These are phyloP conservation scores for Byssothecium circinans DNA, from an alignment of 2,329 filamentous ascomycete genomes.

Conservation along the genomic window DNA sequence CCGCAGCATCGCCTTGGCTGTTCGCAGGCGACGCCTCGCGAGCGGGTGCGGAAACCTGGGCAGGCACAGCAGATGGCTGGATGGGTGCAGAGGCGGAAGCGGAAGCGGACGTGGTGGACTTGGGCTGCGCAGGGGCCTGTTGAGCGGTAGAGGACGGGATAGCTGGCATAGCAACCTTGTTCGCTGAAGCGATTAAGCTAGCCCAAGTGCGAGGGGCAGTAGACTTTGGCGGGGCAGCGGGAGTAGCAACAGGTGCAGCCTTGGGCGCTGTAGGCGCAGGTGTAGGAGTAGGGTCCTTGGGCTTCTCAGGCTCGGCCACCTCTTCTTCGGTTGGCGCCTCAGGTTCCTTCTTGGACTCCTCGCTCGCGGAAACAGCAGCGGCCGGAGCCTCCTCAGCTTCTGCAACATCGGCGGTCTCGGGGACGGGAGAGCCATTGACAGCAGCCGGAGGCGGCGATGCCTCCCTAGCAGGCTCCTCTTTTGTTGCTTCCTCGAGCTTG, in stretches of 20 bases:
- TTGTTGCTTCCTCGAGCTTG: slow-evolving; percentile 68
- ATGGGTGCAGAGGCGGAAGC: slow-evolving; percentile 17
- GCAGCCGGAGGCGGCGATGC: slow-evolving; percentile 31
- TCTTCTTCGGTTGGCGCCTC: slow-evolving; percentile 36
- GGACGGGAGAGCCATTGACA: slow-evolving; percentile 42
- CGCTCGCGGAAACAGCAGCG: slow-evolving; percentile 34
- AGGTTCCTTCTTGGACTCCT: slow-evolving; percentile 41
- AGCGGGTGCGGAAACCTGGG: slow-evolving; percentile 37
- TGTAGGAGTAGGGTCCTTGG: slow-evolving; percentile 63
- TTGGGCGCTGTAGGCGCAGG: slow-evolving; percentile 57
- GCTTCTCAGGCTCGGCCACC: slow-evolving; percentile 56
- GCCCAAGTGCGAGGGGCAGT: slow-evolving; percentile 70
- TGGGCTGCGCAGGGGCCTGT: slow-evolving; percentile 38
- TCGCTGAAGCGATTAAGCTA: slow-evolving; percentile 62
- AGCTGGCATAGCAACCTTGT: slow-evolving; percentile 48
- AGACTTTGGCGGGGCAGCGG: slow-evolving; percentile 61
- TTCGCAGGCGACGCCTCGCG: slow-evolving; percentile 41
- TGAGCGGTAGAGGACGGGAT: slow-evolving; percentile 40
- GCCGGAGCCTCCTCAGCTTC: slow-evolving; percentile 46
- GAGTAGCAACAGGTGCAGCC: slow-evolving; percentile 56
- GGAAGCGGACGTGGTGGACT: slow-evolving; percentile 40
- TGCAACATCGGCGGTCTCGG: slow-evolving; percentile 39
- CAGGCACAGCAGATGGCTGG: slow-evolving; percentile 24
- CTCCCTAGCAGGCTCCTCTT: slow-evolving; percentile 35
- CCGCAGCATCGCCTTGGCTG: slow-evolving; percentile 60